Percentiles rank a stretch among this genome's conserved stretches.
phyloP scores from a whole-genome alignment of 352 stramenopile species.

The Pythium grandisporangium region DNA sequence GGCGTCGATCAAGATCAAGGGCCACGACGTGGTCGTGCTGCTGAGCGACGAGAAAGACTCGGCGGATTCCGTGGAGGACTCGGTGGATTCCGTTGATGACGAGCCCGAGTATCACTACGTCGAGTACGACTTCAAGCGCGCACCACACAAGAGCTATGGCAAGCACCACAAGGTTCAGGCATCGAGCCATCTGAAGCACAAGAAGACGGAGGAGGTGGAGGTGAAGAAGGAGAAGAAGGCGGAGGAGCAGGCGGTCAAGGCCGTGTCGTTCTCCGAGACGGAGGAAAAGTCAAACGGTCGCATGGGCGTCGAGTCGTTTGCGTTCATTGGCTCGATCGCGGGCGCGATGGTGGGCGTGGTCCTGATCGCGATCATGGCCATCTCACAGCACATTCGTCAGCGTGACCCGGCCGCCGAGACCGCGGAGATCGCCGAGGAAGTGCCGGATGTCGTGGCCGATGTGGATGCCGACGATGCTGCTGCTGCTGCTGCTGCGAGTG shows the following conservation, averaged over 20 bases:
- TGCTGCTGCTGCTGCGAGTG: constrained; percentile 23
- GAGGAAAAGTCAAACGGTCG: constrained; percentile 9
- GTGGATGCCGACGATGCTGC: no score
- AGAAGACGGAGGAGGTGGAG: constrained; percentile 11
- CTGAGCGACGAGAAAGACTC: no score
- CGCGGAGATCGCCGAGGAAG: no score
- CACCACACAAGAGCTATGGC: no score
- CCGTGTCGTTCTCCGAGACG: constrained; percentile 3
- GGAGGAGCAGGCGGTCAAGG: constrained; percentile 7
- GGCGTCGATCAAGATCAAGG: no score
- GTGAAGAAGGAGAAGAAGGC: constrained; percentile 15
- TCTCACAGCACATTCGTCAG: neutral
- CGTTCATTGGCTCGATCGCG: constrained; percentile 8
- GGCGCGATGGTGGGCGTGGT: constrained; percentile 11
- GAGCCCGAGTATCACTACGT: no score
- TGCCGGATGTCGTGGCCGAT: no score
- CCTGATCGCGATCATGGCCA: constrained; percentile 4
- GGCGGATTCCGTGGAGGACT: no score
- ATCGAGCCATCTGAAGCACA: constrained; percentile 6
- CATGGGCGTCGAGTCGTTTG: constrained; percentile 7
- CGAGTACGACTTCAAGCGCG: no score
- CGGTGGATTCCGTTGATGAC: no score
- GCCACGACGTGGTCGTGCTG: no score
- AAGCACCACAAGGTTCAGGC: constrained; percentile 12
- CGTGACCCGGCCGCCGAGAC: constrained; percentile 6